Evolutionary conservation across 352 stramenopile genomes (phyloP), one percentile per base, ranked within the genome.

Genomic region (Paralagenidium karlingii): DNA sequence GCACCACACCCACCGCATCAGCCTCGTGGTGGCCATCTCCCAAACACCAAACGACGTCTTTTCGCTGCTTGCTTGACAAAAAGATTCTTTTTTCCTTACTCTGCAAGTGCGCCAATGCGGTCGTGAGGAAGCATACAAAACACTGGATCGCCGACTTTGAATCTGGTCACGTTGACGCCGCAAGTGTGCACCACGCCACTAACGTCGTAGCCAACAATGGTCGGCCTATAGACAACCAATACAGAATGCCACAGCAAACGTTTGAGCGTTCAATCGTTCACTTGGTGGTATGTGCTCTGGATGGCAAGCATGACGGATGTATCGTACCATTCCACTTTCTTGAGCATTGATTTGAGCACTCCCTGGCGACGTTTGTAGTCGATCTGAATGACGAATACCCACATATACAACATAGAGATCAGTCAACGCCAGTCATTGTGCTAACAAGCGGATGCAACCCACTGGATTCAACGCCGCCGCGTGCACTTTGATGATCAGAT

Each of bases 351-450:
- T 49, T 87, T 87, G 22, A 83, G 43, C 25, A 64, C 64, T 7
- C 75, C 75, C 42, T 88, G 62, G 5, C 75, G 70, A 16, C 70
- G 59, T 53, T 88, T 88, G 57, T 82, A 88, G 54, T 88, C 75
- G 25, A 88, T 58, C 74, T 87, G 43, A n/a, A 44, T 3, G 5
- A 34, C 2, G 2, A 40, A 25, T 7, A 41, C 9, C 21, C 45
- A 38, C 45, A 30, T 9, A 25, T n/a, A 38, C 3, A 4, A 42
- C 4, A 45, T 26, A 53, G 13, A 24, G 2, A 58, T 16, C n/a
- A 7, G 33, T 11, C 15, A 39, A 15, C 2, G 15, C 13, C 33
- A 9, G 24, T 21, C 20, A 21, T 11, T 5, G 13, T 31, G 30
- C 12, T 5, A 34, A 22, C 4, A 10, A 32, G 15, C 19, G 10